Evolutionary conservation across 768 basidiomycete genomes (phyloP).

Genomic region (Coprinopsis strossmayeri): DNA sequence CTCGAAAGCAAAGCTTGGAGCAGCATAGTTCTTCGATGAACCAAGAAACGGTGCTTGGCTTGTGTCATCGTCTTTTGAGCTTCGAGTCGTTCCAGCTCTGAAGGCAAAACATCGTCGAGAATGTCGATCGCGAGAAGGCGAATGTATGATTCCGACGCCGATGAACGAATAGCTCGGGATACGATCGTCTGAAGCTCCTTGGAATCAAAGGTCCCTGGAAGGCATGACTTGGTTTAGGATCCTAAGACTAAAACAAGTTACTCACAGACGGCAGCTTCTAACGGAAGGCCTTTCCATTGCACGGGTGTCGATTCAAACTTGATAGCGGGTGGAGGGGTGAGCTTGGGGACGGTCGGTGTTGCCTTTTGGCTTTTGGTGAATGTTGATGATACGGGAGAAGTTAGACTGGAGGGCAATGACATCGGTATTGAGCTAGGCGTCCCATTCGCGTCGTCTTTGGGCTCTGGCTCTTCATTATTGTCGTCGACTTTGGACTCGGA

Average conservation of each 20-base stretch:
- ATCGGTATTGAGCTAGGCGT: neutral
- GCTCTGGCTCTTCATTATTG: neutral
- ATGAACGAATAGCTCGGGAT: slow-evolving; percentile 62
- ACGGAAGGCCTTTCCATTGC: slow-evolving; percentile 59
- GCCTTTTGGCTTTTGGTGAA: slow-evolving; percentile 4
- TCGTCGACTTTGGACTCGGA: neutral
- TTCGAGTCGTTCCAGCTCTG: slow-evolving; percentile 54
- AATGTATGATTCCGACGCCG: slow-evolving; percentile 63
- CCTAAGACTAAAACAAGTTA: slow-evolving; percentile 6
- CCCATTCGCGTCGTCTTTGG: neutral
- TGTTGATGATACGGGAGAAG: slow-evolving; percentile 13
- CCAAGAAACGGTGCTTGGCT: slow-evolving; percentile 61
- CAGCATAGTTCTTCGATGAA: slow-evolving; percentile 61
- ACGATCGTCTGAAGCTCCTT: slow-evolving; percentile 64
- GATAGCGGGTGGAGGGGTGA: slow-evolving; percentile 44
- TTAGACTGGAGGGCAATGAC: neutral
- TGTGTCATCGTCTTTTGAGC: slow-evolving; percentile 47
- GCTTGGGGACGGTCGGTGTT: slow-evolving; percentile 20
- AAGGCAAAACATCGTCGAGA: slow-evolving; percentile 51
- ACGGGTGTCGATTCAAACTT: slow-evolving; percentile 53
- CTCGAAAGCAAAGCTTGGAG: slow-evolving; percentile 62
- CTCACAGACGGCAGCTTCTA: slow-evolving; percentile 60
- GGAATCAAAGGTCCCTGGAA: slow-evolving; percentile 51
- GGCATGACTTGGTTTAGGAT: neutral
- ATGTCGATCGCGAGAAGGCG: slow-evolving; percentile 60